Evolutionary conservation across 129 eudicot genomes (phyloP).

Genomic region (Sambucus nigra): DNA sequence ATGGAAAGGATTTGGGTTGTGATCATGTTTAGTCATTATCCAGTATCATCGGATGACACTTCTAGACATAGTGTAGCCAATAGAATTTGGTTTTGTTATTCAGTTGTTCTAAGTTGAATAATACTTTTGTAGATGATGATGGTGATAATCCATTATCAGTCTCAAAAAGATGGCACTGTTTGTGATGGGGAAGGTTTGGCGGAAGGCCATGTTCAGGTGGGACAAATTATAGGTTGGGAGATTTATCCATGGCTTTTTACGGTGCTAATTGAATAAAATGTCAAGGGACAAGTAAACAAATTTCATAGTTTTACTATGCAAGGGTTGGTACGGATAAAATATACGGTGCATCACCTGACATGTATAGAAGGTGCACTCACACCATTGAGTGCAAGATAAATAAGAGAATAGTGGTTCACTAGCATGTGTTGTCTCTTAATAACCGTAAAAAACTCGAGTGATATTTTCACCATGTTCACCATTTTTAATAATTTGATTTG

Average conservation of each 20-base stretch:
- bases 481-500: too few species aligned
- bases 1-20: background rate
- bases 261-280: background rate
- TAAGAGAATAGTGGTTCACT: too few species aligned
- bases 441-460: too few species aligned
- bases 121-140: background rate
- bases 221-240: background rate
- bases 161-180: background rate
- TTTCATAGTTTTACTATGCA: too few species aligned
- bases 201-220: background rate
- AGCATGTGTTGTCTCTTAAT: too few species aligned
- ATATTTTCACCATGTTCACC: too few species aligned
- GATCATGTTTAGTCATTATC: background rate
- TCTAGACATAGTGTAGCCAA: background rate
- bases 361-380: too few species aligned
- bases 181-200: background rate
- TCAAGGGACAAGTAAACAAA: background rate
- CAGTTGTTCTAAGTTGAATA: background rate
- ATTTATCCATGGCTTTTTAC: background rate
- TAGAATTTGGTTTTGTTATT: background rate
- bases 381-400: too few species aligned
- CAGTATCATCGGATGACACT: too few species aligned
- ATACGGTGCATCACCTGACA: too few species aligned
- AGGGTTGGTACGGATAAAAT: too few species aligned
- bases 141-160: background rate